Conservation (phyloP, 2,329 filamentous ascomycete species). For the Epichloe gansuensis region DNA sequence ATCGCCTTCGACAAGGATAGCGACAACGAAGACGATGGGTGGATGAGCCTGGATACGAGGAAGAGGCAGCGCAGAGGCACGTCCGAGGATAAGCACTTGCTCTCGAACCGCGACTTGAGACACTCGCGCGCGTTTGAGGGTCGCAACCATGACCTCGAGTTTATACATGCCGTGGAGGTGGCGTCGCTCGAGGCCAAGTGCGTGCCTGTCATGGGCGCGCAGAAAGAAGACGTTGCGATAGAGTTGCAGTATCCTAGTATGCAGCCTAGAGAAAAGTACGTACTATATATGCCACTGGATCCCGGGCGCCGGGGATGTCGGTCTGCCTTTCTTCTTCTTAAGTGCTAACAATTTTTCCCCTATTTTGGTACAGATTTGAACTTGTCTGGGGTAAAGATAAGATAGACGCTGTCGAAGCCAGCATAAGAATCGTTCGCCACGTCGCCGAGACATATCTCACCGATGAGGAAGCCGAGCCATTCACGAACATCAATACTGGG, state of each 20-base stretch:
- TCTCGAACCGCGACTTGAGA: conserved; percentile 35
- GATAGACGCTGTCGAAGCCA: conserved; percentile 65
- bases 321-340: no score
- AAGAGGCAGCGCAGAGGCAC: conserved; percentile 35
- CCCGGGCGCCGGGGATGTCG: no score
- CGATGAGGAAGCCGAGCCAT: conserved; percentile 50
- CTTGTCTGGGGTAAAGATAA: conserved; percentile 69
- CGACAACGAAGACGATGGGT: conserved; percentile 40
- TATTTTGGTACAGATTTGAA: conserved; percentile 30
- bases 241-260: conserved; percentile 76
- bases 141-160: conserved; percentile 27
- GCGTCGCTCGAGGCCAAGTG: conserved; percentile 39
- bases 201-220: conserved; percentile 35
- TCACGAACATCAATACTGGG: conserved; percentile 61
- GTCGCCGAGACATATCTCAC: conserved; percentile 70
- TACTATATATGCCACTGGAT: no score
- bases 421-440: conserved; percentile 55
- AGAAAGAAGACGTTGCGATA: conserved; percentile 44
- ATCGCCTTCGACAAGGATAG: conserved; percentile 39
- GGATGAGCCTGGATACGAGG: conserved; percentile 34
- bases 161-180: conserved; percentile 49
- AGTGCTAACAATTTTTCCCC: not conserved
- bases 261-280: conserved; percentile 54
- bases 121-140: conserved; percentile 34
- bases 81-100: conserved; percentile 28